Conservation (phyloP, 2,329 filamentous ascomycete genomes). For the Scedosporium minutisporum region DNA sequence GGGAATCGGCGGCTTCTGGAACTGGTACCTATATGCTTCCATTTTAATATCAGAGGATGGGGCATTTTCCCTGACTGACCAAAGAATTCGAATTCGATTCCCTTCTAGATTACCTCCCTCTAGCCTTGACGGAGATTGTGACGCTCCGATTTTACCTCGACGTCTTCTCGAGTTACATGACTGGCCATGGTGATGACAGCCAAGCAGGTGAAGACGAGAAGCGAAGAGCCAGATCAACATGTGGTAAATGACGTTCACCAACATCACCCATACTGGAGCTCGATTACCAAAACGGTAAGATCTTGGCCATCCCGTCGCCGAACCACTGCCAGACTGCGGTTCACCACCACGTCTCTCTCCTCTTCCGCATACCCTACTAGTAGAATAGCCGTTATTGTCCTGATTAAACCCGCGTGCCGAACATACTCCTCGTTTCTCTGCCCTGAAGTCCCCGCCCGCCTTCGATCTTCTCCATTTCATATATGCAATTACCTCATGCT, state of each 20-base stretch:
- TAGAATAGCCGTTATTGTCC: neutral
- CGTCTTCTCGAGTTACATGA: no score
- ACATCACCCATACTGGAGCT: no score
- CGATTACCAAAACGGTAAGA: neutral
- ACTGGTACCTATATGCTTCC: neutral
- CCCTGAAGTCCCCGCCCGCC: neutral
- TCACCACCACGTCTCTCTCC: neutral
- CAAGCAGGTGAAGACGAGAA: no score
- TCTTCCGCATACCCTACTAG: neutral
- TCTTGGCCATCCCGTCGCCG: neutral
- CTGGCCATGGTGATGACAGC: no score
- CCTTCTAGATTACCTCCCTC: neutral
- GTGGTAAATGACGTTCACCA: no score
- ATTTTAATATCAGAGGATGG: neutral
- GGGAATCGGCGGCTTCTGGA: neutral
- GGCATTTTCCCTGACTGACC: neutral
- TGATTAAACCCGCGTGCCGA: conserved; percentile 1
- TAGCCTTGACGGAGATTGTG: neutral
- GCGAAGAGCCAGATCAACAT: no score
- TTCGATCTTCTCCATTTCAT: neutral
- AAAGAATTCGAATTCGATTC: neutral
- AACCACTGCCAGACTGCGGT: neutral
- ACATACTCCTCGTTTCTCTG: neutral
- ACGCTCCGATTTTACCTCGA: neutral
- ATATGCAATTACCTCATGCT: neutral